A percentile compares a stretch with the other conserved stretches of the same genome.
phyloP scores from a whole-genome alignment of 139 green algal genomes.

The Chlamydomonas sp. region DNA sequence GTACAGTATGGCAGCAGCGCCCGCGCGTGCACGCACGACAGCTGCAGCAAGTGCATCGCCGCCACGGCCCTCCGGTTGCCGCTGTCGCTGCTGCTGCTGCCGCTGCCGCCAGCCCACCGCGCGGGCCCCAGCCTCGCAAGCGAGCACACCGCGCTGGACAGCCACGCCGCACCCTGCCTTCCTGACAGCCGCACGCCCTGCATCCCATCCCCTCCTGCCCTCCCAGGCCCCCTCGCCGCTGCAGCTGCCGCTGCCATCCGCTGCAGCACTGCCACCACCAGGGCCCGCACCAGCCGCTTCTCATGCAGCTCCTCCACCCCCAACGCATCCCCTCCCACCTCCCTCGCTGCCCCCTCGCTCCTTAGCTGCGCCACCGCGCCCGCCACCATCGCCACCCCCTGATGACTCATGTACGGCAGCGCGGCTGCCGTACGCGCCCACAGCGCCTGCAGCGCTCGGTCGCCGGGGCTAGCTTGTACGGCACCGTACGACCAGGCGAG shows the following conservation, averaged over 20 bases:
- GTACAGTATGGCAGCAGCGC: neutral
- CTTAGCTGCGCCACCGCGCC: slow-evolving; percentile 22
- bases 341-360: too few relatives aligned
- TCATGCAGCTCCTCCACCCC: neutral
- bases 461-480: slow-evolving; percentile 1
- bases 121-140: neutral
- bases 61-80: neutral
- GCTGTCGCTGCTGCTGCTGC: too few relatives aligned
- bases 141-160: slow-evolving; percentile 4
- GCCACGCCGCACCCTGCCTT: neutral
- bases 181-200: neutral
- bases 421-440: slow-evolving; percentile 6
- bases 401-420: neutral
- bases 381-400: slow-evolving; percentile 22
- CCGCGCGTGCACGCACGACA: neutral
- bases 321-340: neutral
- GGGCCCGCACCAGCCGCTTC: too few relatives aligned
- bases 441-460: neutral
- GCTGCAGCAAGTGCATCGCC: neutral
- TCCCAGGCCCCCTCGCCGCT: too few relatives aligned
- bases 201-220: too few relatives aligned
- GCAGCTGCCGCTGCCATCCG: neutral
- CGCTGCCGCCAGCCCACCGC: too few relatives aligned
- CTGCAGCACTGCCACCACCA: neutral
- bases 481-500: slow-evolving; percentile 9